These are phyloP conservation scores for Fusarium sp. DNA, from an alignment of 2,329 filamentous ascomycete genomes.

Conservation along the genomic window DNA sequence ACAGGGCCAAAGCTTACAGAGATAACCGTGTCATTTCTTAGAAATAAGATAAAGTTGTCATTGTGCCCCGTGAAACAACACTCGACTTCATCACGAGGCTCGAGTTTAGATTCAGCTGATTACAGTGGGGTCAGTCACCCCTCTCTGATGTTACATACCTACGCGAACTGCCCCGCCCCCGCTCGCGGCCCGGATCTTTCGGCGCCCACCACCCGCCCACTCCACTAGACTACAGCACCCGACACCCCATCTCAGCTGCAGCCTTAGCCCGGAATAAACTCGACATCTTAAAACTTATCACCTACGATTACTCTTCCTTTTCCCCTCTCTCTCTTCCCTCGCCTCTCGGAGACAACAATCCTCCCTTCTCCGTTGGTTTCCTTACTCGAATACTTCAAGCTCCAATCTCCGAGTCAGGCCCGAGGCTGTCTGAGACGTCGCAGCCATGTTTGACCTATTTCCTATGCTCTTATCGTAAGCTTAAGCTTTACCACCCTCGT, in stretches of 20 bases:
- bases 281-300: constrained; percentile 16
- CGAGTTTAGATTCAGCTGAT: constrained; percentile 30
- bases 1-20: neutral
- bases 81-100: constrained; percentile 24
- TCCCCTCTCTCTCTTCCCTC: neutral
- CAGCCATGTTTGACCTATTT: constrained; percentile 79
- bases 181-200: constrained; percentile 34
- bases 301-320: constrained; percentile 1
- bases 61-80: constrained; percentile 1
- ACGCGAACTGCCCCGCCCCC: constrained; percentile 37
- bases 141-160: constrained; percentile 15
- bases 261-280: neutral
- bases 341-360: constrained; percentile 7
- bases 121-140: constrained; percentile 19
- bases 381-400: neutral
- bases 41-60: constrained; percentile 3
- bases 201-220: constrained; percentile 27
- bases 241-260: constrained; percentile 9
- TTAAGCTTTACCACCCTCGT: constrained; percentile 32
- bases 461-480: constrained; percentile 82
- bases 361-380: constrained; percentile 1
- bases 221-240: constrained; percentile 16
- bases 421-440: constrained; percentile 25
- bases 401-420: neutral
- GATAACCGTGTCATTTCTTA: constrained; percentile 17